These are phyloP conservation scores for Saccharata proteae DNA, from an alignment of 2,329 filamentous ascomycete genomes.

Conservation along the genomic window DNA sequence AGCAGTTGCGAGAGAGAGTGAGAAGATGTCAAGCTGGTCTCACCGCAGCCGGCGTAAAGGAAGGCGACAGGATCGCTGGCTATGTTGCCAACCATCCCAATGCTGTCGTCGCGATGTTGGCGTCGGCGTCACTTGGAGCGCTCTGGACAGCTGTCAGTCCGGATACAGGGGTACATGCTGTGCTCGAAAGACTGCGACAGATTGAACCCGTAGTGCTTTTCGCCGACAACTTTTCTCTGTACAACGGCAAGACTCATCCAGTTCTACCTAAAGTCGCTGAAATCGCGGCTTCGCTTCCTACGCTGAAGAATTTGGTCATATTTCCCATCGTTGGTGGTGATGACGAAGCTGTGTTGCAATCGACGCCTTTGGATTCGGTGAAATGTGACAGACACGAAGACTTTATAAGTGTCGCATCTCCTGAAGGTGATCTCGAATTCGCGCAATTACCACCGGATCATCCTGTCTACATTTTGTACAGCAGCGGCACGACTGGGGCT, in stretches of 20 bases:
- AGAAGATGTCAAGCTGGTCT: constrained; percentile 60
- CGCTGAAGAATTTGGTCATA: constrained; percentile 59
- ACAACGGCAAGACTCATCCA: constrained; percentile 85
- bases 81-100: constrained; percentile 87
- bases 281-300: constrained; percentile 55
- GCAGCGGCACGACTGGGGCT: constrained; percentile 72
- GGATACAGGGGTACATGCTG: constrained; percentile 82
- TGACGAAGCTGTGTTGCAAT: constrained; percentile 27
- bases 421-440: constrained; percentile 38
- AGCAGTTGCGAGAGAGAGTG: constrained; percentile 65
- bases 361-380: constrained; percentile 24
- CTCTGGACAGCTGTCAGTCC: constrained; percentile 91
- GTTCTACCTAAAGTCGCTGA: constrained; percentile 67
- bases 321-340: constrained; percentile 50
- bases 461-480: constrained; percentile 89
- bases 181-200: constrained; percentile 75
- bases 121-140: constrained; percentile 68
- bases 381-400: too few relatives aligned
- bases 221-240: constrained; percentile 75
- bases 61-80: constrained; percentile 51
- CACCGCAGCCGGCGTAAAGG: constrained; percentile 49
- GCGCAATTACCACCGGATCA: constrained; percentile 72
- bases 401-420: constrained; percentile 1
- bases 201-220: constrained; percentile 76
- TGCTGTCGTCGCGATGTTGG: constrained; percentile 78